Evolutionary conservation across 345 rosid genomes (phyloP).

Genomic region (Salix purpurea): DNA sequence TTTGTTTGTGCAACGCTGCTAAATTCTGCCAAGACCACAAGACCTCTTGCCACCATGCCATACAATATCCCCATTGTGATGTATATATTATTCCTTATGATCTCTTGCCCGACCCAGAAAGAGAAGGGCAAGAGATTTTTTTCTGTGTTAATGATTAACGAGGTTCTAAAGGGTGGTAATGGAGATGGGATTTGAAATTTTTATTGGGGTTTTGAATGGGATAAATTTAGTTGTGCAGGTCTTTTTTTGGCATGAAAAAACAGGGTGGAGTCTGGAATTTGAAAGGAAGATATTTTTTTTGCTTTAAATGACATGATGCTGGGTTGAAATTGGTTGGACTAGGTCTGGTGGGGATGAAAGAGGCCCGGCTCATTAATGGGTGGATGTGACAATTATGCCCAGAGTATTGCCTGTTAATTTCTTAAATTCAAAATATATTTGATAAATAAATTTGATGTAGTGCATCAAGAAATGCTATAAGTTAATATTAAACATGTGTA

Average conservation of each 20-base stretch:
- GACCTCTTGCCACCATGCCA: slow-evolving; percentile 52
- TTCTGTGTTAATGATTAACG: no score
- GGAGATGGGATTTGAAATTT: not conserved
- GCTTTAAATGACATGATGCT: not conserved
- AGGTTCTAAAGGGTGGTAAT: not conserved
- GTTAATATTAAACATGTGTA: no score
- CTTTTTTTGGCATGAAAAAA: not conserved
- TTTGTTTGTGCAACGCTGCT: slow-evolving; percentile 32
- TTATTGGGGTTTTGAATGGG: not conserved
- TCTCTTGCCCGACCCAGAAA: no score
- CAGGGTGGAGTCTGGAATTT: not conserved
- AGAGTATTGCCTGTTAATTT: not conserved
- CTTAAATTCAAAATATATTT: no score
- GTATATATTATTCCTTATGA: no score
- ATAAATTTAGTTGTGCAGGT: not conserved
- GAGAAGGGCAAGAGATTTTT: no score
- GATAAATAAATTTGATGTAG: no score
- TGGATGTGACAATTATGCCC: not conserved
- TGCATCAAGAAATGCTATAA: no score
- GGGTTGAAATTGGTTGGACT: not conserved
- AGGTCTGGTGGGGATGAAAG: not conserved
- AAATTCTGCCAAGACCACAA: slow-evolving; percentile 48
- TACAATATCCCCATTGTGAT: slow-evolving; percentile 40
- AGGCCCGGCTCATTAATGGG: not conserved
- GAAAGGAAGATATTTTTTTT: not conserved